These are phyloP conservation scores for Starmerella stigmatis DNA, from an alignment of 805 yeast species.

Conservation along the genomic window DNA sequence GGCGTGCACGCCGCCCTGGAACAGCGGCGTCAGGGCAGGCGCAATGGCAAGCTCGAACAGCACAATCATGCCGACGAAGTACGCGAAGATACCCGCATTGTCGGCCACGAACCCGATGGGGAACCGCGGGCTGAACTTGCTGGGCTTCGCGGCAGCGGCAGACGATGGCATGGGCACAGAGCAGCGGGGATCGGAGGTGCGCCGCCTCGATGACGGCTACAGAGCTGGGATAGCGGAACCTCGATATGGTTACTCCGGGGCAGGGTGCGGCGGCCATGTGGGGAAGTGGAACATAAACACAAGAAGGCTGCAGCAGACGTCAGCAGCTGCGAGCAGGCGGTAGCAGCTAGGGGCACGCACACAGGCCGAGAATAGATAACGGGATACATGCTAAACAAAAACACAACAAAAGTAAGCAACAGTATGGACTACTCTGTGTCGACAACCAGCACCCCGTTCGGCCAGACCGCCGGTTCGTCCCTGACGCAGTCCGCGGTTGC, in stretches of 20 bases:
- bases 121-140: conserved; percentile 10
- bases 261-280: not conserved
- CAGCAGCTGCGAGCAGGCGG: too few species aligned
- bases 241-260: too few species aligned
- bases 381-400: too few species aligned
- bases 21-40: not conserved
- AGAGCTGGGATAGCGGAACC: too few species aligned
- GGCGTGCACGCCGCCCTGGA: conserved; percentile 3
- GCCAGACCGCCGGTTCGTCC: conserved; percentile 44
- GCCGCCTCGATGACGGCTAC: too few species aligned
- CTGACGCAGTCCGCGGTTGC: conserved; percentile 30
- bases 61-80: not conserved
- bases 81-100: not conserved
- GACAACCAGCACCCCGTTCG: conserved; percentile 54
- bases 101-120: not conserved
- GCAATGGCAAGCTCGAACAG: conserved; percentile 4
- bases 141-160: not conserved
- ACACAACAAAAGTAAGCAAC: too few species aligned
- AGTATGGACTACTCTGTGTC: conserved; percentile 29
- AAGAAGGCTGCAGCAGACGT: too few species aligned
- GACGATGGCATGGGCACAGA: not conserved
- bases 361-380: too few species aligned
- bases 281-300: not conserved
- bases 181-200: not conserved
- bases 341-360: too few species aligned